phyloP scores from a whole-genome alignment of 495 filamentous ascomycete genomes.

The Astrothelium subdiscretum region DNA sequence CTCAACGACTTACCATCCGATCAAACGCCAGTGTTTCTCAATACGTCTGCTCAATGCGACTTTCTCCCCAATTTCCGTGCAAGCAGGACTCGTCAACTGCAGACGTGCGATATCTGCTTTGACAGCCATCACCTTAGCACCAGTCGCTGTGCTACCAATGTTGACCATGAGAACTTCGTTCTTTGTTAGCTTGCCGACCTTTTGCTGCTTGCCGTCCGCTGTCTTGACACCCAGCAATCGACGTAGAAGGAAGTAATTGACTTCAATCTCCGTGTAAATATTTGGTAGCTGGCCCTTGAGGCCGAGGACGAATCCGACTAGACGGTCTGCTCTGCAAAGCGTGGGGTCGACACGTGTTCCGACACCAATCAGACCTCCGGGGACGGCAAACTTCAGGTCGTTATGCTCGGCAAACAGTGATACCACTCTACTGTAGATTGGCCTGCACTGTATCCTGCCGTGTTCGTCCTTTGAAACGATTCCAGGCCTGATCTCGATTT shows the following conservation, averaged over 20 bases:
- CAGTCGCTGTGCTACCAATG: slow-evolving; percentile 92
- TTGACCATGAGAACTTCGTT: slow-evolving; percentile 99
- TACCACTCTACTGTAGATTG: slow-evolving; percentile 90
- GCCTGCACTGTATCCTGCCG: slow-evolving; percentile 87
- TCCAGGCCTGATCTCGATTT: slow-evolving; percentile 96
- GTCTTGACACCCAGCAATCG: slow-evolving; percentile 93
- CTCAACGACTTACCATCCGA: slow-evolving; percentile 53
- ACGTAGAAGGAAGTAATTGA: slow-evolving; percentile 96
- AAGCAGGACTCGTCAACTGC: slow-evolving; percentile 75
- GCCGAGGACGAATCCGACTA: slow-evolving; percentile 95
- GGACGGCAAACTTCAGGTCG: slow-evolving; percentile 93
- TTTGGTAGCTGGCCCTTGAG: slow-evolving; percentile 81
- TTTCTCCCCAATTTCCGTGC: slow-evolving; percentile 93
- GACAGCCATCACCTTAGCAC: slow-evolving; percentile 82
- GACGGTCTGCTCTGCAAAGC: slow-evolving; percentile 93
- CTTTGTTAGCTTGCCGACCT: slow-evolving; percentile 94
- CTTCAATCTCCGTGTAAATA: slow-evolving; percentile 95
- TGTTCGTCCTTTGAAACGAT: slow-evolving; percentile 88
- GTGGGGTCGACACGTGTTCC: slow-evolving; percentile 95
- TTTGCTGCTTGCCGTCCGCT: slow-evolving; percentile 96
- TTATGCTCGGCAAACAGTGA: slow-evolving; percentile 96
- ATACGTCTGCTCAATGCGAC: slow-evolving; percentile 91
- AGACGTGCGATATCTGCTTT: slow-evolving; percentile 95
- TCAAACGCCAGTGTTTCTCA: slow-evolving; percentile 98
- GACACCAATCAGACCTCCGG: slow-evolving; percentile 89